phyloP scores from a whole-genome alignment of 2,329 filamentous ascomycete species.

The Sporothrix brunneoviolacea region DNA sequence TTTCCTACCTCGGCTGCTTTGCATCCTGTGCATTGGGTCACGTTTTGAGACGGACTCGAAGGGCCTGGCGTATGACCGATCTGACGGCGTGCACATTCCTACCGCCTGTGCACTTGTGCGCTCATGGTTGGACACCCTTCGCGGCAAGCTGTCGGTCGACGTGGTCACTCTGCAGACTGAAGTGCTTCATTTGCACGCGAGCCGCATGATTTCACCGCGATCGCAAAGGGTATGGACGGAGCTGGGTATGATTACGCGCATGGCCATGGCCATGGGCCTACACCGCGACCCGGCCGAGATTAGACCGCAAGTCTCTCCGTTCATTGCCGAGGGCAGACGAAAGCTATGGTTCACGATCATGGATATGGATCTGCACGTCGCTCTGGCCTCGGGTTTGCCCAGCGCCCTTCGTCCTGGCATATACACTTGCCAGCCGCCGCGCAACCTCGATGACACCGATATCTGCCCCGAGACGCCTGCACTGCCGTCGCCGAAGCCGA shows the following conservation, averaged over 20 bases:
- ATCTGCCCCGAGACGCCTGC: constrained; percentile 41
- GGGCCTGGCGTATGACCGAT: constrained; percentile 44
- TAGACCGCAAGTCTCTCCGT: constrained; percentile 38
- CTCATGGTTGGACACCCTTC: constrained; percentile 45
- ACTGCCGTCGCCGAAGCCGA: constrained; percentile 41
- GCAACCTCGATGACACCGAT: constrained; percentile 47
- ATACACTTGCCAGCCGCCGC: constrained; percentile 46
- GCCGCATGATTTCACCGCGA: constrained; percentile 42
- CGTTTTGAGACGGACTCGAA: constrained; percentile 45
- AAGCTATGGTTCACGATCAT: constrained; percentile 51
- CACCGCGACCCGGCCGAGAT: constrained; percentile 52
- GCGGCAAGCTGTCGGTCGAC: constrained; percentile 47
- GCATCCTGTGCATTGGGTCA: constrained; percentile 47
- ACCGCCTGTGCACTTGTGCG: constrained; percentile 50
- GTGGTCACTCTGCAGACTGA: constrained; percentile 48
- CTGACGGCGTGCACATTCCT: constrained; percentile 49
- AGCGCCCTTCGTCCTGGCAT: constrained; percentile 46
- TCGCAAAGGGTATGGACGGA: constrained; percentile 48
- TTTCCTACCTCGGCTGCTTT: constrained; percentile 48
- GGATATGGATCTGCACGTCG: constrained; percentile 50
- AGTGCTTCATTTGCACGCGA: constrained; percentile 46
- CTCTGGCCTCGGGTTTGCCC: constrained; percentile 46
- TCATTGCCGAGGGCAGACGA: constrained; percentile 47
- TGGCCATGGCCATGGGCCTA: constrained; percentile 54
- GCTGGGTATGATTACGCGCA: constrained; percentile 48